Evolutionary conservation across 352 stramenopile species (phyloP).

Genomic region (Phytophthora europaea): DNA sequence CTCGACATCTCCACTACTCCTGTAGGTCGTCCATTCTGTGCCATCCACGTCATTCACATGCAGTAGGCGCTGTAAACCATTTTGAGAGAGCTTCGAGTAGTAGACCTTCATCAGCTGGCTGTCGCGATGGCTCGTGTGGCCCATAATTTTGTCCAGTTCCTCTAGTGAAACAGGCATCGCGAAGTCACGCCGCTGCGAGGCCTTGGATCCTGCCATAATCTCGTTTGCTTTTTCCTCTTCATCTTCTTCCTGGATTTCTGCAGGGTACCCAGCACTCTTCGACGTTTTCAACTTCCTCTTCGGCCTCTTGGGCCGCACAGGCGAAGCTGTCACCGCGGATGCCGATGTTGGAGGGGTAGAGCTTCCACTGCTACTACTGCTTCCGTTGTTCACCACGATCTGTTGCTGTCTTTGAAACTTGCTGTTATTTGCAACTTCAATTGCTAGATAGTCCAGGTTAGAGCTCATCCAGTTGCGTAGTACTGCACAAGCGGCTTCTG

Average conservation of each 20-base stretch:
- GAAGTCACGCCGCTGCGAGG: slow-evolving; percentile 23
- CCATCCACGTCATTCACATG: slow-evolving; percentile 44
- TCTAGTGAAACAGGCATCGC: slow-evolving; percentile 49
- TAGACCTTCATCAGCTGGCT: slow-evolving; percentile 82
- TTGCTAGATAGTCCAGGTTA: slow-evolving; percentile 57
- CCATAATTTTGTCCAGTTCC: slow-evolving; percentile 72
- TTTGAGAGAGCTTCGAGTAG: slow-evolving; percentile 71
- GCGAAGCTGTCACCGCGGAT: slow-evolving; percentile 35
- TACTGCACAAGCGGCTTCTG: slow-evolving; percentile 59
- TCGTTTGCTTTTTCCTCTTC: slow-evolving; percentile 38
- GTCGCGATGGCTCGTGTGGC: slow-evolving; percentile 66
- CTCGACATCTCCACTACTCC: slow-evolving; percentile 34
- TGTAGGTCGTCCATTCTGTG: slow-evolving; percentile 64
- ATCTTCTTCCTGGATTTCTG: slow-evolving; percentile 46
- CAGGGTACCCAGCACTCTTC: slow-evolving; percentile 41
- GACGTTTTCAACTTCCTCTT: slow-evolving; percentile 72
- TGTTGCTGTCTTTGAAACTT: slow-evolving; percentile 61
- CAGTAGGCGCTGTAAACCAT: slow-evolving; percentile 64
- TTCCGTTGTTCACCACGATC: slow-evolving; percentile 42
- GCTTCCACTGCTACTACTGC: slow-evolving; percentile 34
- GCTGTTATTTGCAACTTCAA: slow-evolving; percentile 61
- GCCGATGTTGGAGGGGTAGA: slow-evolving; percentile 33
- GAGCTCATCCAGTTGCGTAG: slow-evolving; percentile 65
- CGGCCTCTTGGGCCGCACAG: slow-evolving; percentile 23
- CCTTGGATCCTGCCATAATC: slow-evolving; percentile 18